Base-by-base conservation (phyloP, 2,329 filamentous ascomycete species). In the Helicocarpus griseus region DNA sequence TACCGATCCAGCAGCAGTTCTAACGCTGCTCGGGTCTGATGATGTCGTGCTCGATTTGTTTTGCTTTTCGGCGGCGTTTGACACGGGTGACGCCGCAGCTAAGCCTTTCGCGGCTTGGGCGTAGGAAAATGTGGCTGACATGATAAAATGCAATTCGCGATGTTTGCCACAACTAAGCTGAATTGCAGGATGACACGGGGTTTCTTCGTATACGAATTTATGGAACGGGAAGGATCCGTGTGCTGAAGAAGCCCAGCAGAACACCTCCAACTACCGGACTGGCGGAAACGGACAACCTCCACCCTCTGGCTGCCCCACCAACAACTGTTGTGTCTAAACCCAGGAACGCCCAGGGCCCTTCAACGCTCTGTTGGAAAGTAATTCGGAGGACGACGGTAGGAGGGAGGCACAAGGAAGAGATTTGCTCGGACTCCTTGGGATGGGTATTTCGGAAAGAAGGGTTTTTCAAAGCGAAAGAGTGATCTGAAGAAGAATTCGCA, bases 31-130 rank as follows among this genome's bases (percentile, higher is more conserved):
- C 53, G 68, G 65, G 40, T 54, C 57, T 17, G 65, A 64, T 19
- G 59, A 54, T 46, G 65, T 63, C 39, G 63, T 57, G 19, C 61
- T 57, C 51, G 60, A 55, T 47, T 60, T 64, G 49, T 58, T 61
- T 41, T 61, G 58, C 24, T 66, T 64, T 55, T 65, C 59, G 39
- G 60, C 55, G 29, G 56, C 56, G 21, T 61, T 49, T 62, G 77
- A 77, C 60, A 69, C 71, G 26, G 72, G 63, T 43, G 73, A 62
- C 51, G 73, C 64, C 49, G 76, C 65, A 51, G 79, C 73, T 62
- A 85, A 80, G 64, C 90, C 89, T 70, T 93, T 93, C 54, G 91
- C 91, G 65, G 91, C 91, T 78, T 95, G 89, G 63, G 91, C 91
- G 71, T 97, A 97, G 54, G 91, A 96, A 68, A 96, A 95, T 31